phyloP scores from a whole-genome alignment of 129 eudicot genomes.

The Silybum marianum region DNA sequence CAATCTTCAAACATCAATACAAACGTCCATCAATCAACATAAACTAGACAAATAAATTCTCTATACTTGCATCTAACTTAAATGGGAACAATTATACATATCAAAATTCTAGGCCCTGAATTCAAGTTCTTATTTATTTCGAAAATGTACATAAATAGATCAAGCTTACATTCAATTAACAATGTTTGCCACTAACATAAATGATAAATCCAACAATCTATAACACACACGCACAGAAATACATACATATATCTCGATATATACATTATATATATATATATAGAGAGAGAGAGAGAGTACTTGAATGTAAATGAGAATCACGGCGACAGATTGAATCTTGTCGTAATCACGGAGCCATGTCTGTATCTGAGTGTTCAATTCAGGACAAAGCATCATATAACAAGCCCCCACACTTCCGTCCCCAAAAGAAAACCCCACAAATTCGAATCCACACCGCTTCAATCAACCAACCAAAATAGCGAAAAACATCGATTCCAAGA shows the following conservation, averaged over 20 bases:
- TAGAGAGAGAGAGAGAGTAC: slow-evolving; percentile 26
- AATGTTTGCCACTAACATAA: neutral
- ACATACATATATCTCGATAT: neutral
- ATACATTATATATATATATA: neutral
- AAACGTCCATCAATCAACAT: slow-evolving; percentile 22
- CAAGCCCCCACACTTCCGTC: neutral
- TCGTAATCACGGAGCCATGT: slow-evolving; percentile 92
- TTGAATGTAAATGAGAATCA: slow-evolving; percentile 69
- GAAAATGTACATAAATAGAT: slow-evolving; percentile 8
- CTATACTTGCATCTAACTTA: neutral
- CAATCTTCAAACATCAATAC: slow-evolving; percentile 61
- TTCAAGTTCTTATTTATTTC: neutral
- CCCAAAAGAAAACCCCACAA: neutral
- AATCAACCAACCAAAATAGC: slow-evolving; percentile 16
- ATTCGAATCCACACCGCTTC: slow-evolving; percentile 8
- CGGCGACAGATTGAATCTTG: slow-evolving; percentile 72
- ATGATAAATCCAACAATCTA: slow-evolving; percentile 12
- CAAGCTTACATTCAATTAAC: neutral
- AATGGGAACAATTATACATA: neutral
- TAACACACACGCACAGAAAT: neutral
- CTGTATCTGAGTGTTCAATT: slow-evolving; percentile 51
- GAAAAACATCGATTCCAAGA: slow-evolving; percentile 16
- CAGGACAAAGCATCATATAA: slow-evolving; percentile 68
- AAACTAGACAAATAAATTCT: neutral
- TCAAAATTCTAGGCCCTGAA: neutral